Base-by-base conservation (phyloP, 768 basidiomycete species). In the Kwoniella pini region DNA sequence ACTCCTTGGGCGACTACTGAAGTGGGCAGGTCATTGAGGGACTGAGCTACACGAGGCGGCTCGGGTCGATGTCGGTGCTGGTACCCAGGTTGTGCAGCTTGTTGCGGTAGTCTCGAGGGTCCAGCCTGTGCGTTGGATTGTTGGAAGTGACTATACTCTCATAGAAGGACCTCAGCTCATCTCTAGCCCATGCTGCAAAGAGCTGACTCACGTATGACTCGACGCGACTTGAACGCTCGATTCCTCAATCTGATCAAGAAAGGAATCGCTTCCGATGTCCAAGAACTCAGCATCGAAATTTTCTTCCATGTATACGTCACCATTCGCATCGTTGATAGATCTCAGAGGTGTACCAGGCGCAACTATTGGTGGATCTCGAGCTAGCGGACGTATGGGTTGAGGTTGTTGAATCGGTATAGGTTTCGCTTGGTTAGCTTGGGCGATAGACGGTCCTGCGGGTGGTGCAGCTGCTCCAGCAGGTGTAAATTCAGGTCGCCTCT, bases 401-500 rank as follows among this genome's bases (percentile, higher is more conserved):
- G 50, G 54, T 44, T n/a, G 55, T 27, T 31, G 55, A 38, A 33
- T 36, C 33, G 7, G 33, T 15, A 36, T 15, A 36, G 33, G 15
- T 7, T 36, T 36, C 33, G 33, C 15, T 36, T 36, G 33, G 15
- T 38, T 40, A 38, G 54, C 7, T 38, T 49, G 4, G 49, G 39
- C 22, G 63, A 61, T 36, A 24, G 31, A 2, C 33, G 43, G 17
- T 55, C 43, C 21, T 27, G 33, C n/a, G 46, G 40, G 13, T 63
- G 69, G 67, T 26, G 69, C 58, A 1, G 64, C 58, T 54, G 62
- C 36, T 40, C 59, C 52, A 2, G 62, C 40, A 45, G 68, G 63
- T 2, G 68, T 62, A 45, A 72, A 76, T 33, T 77, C 74, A 24
- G 76, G 74, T 28, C 72, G 69, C 45, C 76, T 58, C 49, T 75